Evolutionary conservation across 1,284 basidiomycete species (phyloP), one percentile per base, ranked within the genome.

Genomic region (Vanrija humicola): DNA sequence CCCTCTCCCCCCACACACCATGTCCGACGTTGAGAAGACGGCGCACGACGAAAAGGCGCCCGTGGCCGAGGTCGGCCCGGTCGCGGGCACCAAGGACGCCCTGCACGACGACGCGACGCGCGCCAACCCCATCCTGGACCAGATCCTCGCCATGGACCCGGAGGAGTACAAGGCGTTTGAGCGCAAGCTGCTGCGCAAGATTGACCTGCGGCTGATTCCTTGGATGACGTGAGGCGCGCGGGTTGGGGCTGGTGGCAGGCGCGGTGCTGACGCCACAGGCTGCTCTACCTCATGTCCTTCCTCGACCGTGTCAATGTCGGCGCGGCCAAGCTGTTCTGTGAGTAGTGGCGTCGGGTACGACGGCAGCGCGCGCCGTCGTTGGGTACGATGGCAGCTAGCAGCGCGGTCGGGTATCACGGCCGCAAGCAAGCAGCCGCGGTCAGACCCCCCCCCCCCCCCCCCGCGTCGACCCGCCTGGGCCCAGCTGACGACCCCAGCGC

Each of bases 241-340:
- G 9, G 19, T 16, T 6, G 21, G 16, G 39, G 14, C 7, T 26
- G 12, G 12, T 26, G 16, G 44, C n/a, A 15, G 3, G 21, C 21
- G 44, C 10, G 28, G 28, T 9, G 45, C 45, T 53, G 42, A 23
- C 48, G 2, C 28, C 10, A n/a, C 48, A 67, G 63, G 4, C 60
- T 68, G 14, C 63, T 71, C n/a, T 69, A 67, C 56, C 64, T 67
- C 15, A 68, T 72, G 61, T 75, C 72, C 2, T 79, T 79, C 70
- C 65, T 79, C 21, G 78, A 79, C 61, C 74, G 77, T 25, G 74
- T 77, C 40, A 77, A 77, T 48, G 73, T 78, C 55, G 77, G 77
- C 38, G 72, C 72, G 9, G 76, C 73, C 18, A 65, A 69, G 39
- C 64, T 75, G 18, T 50, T 29, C 40, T 28, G 48, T 43, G 21